Conservation (phyloP, 2,329 filamentous ascomycete genomes). For the Leptodontidium sp. region DNA sequence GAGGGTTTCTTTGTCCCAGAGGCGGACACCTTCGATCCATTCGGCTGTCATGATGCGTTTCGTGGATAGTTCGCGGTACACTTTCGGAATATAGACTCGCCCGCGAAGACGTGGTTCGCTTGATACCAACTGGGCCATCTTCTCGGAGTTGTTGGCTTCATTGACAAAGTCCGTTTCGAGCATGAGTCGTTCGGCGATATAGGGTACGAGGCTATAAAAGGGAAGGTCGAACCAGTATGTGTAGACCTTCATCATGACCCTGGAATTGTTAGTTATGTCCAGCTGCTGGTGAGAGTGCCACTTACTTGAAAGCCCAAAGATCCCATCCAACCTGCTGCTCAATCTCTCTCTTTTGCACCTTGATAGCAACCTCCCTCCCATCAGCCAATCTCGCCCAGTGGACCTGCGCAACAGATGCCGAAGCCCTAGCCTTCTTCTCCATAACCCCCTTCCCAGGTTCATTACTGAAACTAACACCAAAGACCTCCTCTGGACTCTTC, state of each 20-base stretch:
- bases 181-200: constrained; percentile 89
- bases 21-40: constrained; percentile 93
- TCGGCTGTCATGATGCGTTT: constrained; percentile 90
- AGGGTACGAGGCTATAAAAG: constrained; percentile 88
- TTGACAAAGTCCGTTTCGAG: constrained; percentile 95
- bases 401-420: constrained; percentile 92
- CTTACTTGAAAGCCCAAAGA: constrained; percentile 66
- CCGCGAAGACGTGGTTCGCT: constrained; percentile 78
- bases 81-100: constrained; percentile 86
- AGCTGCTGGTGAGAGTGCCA: not conserved
- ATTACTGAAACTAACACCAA: constrained; percentile 83
- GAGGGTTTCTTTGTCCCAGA: constrained; percentile 91
- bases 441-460: constrained; percentile 70
- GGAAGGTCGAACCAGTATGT: constrained; percentile 93
- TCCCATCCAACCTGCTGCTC: constrained; percentile 91
- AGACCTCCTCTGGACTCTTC: constrained; percentile 85
- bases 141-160: constrained; percentile 87
- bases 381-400: constrained; percentile 90
- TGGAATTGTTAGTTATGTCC: constrained; percentile 45
- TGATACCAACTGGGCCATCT: constrained; percentile 80
- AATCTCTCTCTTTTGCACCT: constrained; percentile 97
- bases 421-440: constrained; percentile 73
- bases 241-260: constrained; percentile 82
- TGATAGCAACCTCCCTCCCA: constrained; percentile 91
- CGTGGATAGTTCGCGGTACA: constrained; percentile 84